Conservation (phyloP, 805 yeast species). For the Candida xyloterini region DNA sequence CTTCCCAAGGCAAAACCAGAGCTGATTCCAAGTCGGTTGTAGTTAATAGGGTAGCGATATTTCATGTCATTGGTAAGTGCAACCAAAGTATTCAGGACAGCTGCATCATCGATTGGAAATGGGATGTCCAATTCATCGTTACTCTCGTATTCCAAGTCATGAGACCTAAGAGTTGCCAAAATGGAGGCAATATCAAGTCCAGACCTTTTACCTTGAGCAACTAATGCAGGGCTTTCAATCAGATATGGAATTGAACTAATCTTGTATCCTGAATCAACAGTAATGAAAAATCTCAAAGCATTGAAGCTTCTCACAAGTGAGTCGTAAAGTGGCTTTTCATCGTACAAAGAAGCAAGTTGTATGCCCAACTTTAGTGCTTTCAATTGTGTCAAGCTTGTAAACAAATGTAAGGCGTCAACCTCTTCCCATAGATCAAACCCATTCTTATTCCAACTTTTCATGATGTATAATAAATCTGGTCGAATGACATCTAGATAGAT, state of each 20-base stretch:
- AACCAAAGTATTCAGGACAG: conserved; percentile 60
- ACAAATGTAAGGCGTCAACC: conserved; percentile 68
- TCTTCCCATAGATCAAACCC: conserved; percentile 98
- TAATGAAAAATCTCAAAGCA: conserved; percentile 38
- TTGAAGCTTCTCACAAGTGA: conserved; percentile 32
- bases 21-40: conserved; percentile 35
- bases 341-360: conserved; percentile 33
- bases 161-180: conserved; percentile 45
- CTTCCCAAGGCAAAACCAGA: conserved; percentile 77
- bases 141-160: conserved; percentile 35
- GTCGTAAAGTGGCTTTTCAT: conserved; percentile 29
- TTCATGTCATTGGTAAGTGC: conserved; percentile 67
- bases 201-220: conserved; percentile 41
- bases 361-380: conserved; percentile 64
- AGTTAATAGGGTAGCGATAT: conserved; percentile 74
- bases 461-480: conserved; percentile 67
- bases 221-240: conserved; percentile 62
- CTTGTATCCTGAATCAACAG: conserved; percentile 41
- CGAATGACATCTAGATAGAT: conserved; percentile 53
- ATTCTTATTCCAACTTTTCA: conserved; percentile 54
- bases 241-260: conserved; percentile 47
- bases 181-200: conserved; percentile 82
- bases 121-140: conserved; percentile 47
- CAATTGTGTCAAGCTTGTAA: conserved; percentile 72
- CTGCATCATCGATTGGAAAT: conserved; percentile 55